Conservation (phyloP, 306 rosid species). For the Quercus robur region DNA sequence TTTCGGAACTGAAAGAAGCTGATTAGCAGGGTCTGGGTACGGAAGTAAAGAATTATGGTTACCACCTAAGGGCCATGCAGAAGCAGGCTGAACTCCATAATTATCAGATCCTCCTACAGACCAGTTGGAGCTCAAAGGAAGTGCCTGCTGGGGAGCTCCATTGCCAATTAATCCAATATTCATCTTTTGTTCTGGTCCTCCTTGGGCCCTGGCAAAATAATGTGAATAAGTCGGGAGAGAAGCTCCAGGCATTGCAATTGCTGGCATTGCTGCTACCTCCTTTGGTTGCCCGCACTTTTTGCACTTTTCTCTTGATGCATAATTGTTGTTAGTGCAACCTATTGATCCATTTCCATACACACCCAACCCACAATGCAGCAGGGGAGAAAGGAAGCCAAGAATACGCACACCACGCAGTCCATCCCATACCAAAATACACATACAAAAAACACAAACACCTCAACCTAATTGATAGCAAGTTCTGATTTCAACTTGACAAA, state of each 20-base stretch:
- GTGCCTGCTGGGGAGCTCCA: constrained; percentile 46
- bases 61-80: constrained; percentile 56
- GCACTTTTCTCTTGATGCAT: constrained; percentile 99
- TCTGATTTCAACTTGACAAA: constrained; percentile 38
- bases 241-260: constrained; percentile 76
- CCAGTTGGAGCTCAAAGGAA: constrained; percentile 59
- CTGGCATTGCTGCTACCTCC: constrained; percentile 95
- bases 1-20: constrained; percentile 45
- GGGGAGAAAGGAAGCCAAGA: constrained; percentile 62
- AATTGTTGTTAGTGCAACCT: constrained; percentile 99
- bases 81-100: constrained; percentile 56
- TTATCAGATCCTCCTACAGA: constrained; percentile 55
- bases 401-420: constrained; percentile 84
- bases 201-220: constrained; percentile 66
- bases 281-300: constrained; percentile 94
- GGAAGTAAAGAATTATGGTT: constrained; percentile 49
- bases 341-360: constrained; percentile 78
- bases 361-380: constrained; percentile 79
- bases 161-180: constrained; percentile 61
- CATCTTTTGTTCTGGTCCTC: constrained; percentile 64
- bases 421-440: constrained; percentile 77
- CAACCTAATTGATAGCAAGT: constrained; percentile 67
- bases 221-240: constrained; percentile 71
- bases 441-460: constrained; percentile 82
- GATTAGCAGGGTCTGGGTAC: constrained; percentile 43